Percentiles rank a stretch among this genome's conserved stretches.
These are phyloP conservation scores for Phaeosphaeria sp. DNA, from an alignment of 2,329 filamentous ascomycete species.

Conservation along the genomic window DNA sequence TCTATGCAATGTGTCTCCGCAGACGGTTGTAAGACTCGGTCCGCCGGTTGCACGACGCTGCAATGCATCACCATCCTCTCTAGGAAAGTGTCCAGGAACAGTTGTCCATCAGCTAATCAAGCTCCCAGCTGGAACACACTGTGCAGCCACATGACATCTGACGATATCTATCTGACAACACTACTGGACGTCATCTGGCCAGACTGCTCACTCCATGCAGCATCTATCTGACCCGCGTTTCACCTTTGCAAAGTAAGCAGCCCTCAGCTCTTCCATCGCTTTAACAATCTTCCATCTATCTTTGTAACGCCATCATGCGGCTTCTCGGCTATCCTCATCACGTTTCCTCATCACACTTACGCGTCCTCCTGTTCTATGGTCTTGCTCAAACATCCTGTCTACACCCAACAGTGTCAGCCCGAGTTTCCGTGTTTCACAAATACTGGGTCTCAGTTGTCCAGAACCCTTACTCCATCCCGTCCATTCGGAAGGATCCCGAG, in stretches of 20 bases:
- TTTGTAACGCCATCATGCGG: not conserved
- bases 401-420: conserved; percentile 1
- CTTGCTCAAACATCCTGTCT: not conserved
- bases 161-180: not conserved
- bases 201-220: not conserved
- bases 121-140: no score
- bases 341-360: not conserved
- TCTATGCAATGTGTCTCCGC: conserved; percentile 6
- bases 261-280: not conserved
- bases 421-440: not conserved
- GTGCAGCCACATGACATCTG: not conserved
- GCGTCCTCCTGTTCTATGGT: not conserved
- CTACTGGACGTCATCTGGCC: not conserved
- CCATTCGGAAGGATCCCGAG: not conserved
- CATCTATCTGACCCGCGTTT: not conserved
- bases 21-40: conserved; percentile 3
- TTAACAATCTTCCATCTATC: not conserved
- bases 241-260: not conserved
- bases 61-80: not conserved
- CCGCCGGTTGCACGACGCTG: conserved; percentile 6
- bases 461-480: not conserved
- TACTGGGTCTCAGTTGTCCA: not conserved
- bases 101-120: no score
- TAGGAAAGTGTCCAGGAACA: not conserved
- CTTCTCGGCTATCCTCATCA: not conserved